phyloP scores from a whole-genome alignment of 805 yeast genomes.

The Zygotorulaspora danielsina region DNA sequence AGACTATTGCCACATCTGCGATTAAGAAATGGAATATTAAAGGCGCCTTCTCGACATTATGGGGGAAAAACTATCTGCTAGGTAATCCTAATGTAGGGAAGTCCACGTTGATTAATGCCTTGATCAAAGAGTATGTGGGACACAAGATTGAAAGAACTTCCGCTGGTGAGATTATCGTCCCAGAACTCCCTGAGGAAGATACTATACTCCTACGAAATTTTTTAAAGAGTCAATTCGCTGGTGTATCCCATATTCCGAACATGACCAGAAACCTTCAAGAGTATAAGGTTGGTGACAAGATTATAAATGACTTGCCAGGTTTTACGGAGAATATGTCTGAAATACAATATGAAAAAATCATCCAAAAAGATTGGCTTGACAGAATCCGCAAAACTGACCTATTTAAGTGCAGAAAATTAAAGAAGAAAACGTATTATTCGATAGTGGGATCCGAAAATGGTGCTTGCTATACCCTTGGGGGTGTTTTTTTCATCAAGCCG shows the following conservation, averaged over 20 bases:
- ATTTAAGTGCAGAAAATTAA: conserved; percentile 30
- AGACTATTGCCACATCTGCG: conserved; percentile 27
- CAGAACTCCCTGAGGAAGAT: conserved; percentile 4
- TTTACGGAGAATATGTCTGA: conserved; percentile 26
- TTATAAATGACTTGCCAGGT: conserved; percentile 41
- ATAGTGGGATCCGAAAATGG: conserved; percentile 39
- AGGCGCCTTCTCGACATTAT: conserved; percentile 21
- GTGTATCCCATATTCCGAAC: conserved; percentile 56
- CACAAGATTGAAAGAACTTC: conserved; percentile 14
- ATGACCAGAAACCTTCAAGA: conserved; percentile 55
- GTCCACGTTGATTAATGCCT: conserved; percentile 51
- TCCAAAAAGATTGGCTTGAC: conserved; percentile 31
- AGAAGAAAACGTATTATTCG: conserved; percentile 32
- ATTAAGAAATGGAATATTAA: conserved; percentile 30
- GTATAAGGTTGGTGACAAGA: conserved; percentile 35
- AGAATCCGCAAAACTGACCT: conserved; percentile 34
- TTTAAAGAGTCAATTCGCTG: conserved; percentile 26
- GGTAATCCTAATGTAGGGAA: conserved; percentile 73
- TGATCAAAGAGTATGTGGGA: conserved; percentile 36
- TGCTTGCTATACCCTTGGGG: conserved; percentile 53
- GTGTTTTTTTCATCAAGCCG: conserved; percentile 53
- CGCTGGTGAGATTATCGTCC: conserved; percentile 8
- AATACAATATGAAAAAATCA: conserved; percentile 26
- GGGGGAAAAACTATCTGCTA: conserved; percentile 44
- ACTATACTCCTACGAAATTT: conserved; percentile 7